These are phyloP conservation scores for Cercospora berteroae DNA, from an alignment of 2,329 filamentous ascomycete genomes.

Conservation along the genomic window DNA sequence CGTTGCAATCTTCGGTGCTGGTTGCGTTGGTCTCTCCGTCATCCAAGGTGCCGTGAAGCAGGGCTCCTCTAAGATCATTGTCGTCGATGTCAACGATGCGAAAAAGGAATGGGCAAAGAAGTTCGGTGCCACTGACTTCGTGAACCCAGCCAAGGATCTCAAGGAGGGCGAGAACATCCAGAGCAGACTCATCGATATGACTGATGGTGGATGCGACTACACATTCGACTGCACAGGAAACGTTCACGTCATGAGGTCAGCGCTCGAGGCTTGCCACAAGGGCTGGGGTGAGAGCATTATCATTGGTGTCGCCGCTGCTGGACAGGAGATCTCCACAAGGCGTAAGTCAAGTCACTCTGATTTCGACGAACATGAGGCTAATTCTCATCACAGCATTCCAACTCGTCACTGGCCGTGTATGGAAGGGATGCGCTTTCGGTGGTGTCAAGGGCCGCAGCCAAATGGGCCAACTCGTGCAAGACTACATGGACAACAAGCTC, in stretches of 20 bases:
- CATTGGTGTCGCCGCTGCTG: slow-evolving; percentile 94
- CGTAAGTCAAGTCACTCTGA: slow-evolving; percentile 60
- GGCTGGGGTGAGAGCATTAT: slow-evolving; percentile 98
- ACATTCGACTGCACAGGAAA: slow-evolving; percentile 99
- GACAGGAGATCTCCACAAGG: slow-evolving; percentile 90
- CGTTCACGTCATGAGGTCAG: slow-evolving; percentile 90
- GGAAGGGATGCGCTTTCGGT: slow-evolving; percentile 97
- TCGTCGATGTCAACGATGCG: slow-evolving; percentile 75
- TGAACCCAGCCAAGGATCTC: slow-evolving; percentile 75
- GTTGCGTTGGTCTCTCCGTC: slow-evolving; percentile 91
- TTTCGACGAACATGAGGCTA: slow-evolving; percentile 4
- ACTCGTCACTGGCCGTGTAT: slow-evolving; percentile 93
- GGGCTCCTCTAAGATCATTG: slow-evolving; percentile 74
- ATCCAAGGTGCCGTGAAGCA: slow-evolving; percentile 90
- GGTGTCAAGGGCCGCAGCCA: slow-evolving; percentile 97
- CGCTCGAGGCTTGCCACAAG: slow-evolving; percentile 97
- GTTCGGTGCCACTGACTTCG: slow-evolving; percentile 95
- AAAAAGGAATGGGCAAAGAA: slow-evolving; percentile 93
- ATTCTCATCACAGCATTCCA: slow-evolving; percentile 71
- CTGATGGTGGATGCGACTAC: slow-evolving; percentile 96
- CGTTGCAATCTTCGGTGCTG: slow-evolving; percentile 89
- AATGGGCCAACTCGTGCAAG: slow-evolving; percentile 78
- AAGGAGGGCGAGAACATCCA: slow-evolving; percentile 71
- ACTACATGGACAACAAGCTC: slow-evolving; percentile 84
- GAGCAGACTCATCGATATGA: slow-evolving; percentile 94